Base-by-base conservation (phyloP, 176 grass and related monocot genomes). In the Avena insularis region DNA sequence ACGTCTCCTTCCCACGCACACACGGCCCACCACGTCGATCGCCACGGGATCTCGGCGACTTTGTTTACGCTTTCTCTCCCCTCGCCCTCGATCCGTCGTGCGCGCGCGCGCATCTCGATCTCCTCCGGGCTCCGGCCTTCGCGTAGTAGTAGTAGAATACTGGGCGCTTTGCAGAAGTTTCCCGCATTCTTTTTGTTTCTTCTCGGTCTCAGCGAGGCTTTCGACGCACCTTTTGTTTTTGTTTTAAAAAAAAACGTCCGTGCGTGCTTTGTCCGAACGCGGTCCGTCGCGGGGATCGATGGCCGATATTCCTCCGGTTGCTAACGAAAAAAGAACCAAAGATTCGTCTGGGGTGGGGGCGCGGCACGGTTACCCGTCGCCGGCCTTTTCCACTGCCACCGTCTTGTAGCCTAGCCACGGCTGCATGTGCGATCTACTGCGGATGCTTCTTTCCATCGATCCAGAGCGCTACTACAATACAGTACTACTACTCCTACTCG, bases 181-280 rank as follows among this genome's bases (percentile, higher is more conserved):
- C 90, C 12, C 25, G 86, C 50, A 89, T 86, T 92, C 90, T 89
- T 92, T 92, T 92, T 92, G 90, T 89, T 92, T 92, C 90, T 82
- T 88, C 90, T 91, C 86, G 86, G 79, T 56, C 71, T 4, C 13
- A 2, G 86, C 83, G 86, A 88, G 82, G 86, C 86, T 91, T 91
- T 83, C 81, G 82, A 67, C 1, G 14, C 29, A 8, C 6, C 74
- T 74, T 48, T 57, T 48, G 48, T 49, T 47, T 43, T 6, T 38
- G 36, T 79, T 90, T 84, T 10, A 81, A 64, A 63, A 36, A 38
- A 25, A 25, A 25, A 43, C 40, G 40, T 43, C 40, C 27, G 27
- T 67, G 53, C 86, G 19, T 64, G 82, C 86, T 78, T 82, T 88
- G 82, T 91, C 78, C 78, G 82, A 85, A 33, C 82, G 70, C 49